A percentile compares a stretch with the other conserved stretches of the same genome.
phyloP scores from a whole-genome alignment of 2,329 filamentous ascomycete species.

The Dactylonectria estremocensis region DNA sequence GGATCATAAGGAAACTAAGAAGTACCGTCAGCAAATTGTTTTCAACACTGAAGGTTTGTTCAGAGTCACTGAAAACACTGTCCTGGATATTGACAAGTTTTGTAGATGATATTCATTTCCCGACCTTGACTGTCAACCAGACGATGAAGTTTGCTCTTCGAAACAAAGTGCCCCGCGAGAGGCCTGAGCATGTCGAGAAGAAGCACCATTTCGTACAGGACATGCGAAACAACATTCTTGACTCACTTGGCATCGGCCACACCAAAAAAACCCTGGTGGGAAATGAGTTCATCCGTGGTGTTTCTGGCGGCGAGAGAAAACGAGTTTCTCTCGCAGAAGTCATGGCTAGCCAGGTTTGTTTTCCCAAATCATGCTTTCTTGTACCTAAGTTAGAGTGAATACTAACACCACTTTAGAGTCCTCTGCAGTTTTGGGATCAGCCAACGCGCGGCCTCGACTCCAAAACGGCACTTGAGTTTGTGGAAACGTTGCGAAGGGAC shows the following conservation, averaged over 20 bases:
- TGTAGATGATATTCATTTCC: conserved; percentile 72
- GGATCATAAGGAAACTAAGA: conserved; percentile 41
- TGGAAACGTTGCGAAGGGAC: conserved; percentile 71
- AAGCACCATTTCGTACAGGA: conserved; percentile 50
- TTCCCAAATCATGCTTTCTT: not conserved
- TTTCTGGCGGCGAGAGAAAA: conserved; percentile 76
- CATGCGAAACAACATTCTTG: conserved; percentile 56
- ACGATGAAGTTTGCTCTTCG: conserved; percentile 76
- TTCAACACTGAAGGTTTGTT: conserved; percentile 51
- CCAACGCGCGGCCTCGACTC: conserved; percentile 79
- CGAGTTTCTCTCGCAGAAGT: conserved; percentile 81
- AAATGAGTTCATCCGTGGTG: conserved; percentile 72
- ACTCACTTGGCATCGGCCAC: conserved; percentile 76
- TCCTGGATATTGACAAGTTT: not conserved
- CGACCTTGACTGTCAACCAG: conserved; percentile 75
- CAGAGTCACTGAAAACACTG: not conserved
- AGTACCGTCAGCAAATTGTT: conserved; percentile 49
- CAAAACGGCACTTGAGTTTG: conserved; percentile 79
- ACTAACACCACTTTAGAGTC: conserved; percentile 47
- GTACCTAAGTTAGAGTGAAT: not conserved
- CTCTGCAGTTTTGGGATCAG: conserved; percentile 79
- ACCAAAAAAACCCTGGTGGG: conserved; percentile 74
- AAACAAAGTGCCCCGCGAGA: conserved; percentile 72
- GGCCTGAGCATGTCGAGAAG: conserved; percentile 56
- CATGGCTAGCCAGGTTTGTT: conserved; percentile 59